These are phyloP conservation scores for Hanseniaspora singularis DNA, from an alignment of 805 yeast species.

Conservation along the genomic window DNA sequence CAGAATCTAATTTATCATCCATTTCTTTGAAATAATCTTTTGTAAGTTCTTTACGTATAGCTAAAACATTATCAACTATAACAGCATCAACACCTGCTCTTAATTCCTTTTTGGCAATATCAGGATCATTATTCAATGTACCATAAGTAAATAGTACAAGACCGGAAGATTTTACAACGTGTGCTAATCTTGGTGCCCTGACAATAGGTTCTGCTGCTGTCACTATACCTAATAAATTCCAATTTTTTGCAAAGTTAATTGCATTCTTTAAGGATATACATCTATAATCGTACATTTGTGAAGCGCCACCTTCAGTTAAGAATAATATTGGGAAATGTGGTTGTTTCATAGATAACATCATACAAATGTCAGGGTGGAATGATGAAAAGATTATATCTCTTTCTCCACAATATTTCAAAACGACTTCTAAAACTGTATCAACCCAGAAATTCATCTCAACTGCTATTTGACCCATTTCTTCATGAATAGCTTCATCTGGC, in stretches of 20 bases:
- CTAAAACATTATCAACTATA: constrained; percentile 89
- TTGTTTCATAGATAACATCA: constrained; percentile 76
- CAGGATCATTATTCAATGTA: constrained; percentile 69
- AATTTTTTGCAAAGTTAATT: constrained; percentile 74
- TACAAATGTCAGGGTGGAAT: constrained; percentile 88
- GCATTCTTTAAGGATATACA: constrained; percentile 85
- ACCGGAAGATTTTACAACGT: constrained; percentile 83
- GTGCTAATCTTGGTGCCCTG: constrained; percentile 79
- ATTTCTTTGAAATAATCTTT: constrained; percentile 19
- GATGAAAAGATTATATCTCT: constrained; percentile 84
- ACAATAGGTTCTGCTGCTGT: constrained; percentile 78
- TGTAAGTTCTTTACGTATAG: constrained; percentile 73
- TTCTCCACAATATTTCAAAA: constrained; percentile 61
- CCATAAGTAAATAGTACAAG: constrained; percentile 92
- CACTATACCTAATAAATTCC: constrained; percentile 87
- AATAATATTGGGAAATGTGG: constrained; percentile 86
- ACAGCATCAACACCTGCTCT: constrained; percentile 95
- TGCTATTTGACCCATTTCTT: constrained; percentile 75
- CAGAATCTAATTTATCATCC: constrained; percentile 5
- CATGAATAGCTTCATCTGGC: constrained; percentile 83
- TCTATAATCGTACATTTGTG: constrained; percentile 76
- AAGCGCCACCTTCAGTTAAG: constrained; percentile 79
- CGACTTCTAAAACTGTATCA: constrained; percentile 69
- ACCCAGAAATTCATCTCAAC: constrained; percentile 78
- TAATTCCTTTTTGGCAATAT: constrained; percentile 71